Conservation (phyloP, 495 filamentous ascomycete genomes). For the Tricharina praecox region DNA sequence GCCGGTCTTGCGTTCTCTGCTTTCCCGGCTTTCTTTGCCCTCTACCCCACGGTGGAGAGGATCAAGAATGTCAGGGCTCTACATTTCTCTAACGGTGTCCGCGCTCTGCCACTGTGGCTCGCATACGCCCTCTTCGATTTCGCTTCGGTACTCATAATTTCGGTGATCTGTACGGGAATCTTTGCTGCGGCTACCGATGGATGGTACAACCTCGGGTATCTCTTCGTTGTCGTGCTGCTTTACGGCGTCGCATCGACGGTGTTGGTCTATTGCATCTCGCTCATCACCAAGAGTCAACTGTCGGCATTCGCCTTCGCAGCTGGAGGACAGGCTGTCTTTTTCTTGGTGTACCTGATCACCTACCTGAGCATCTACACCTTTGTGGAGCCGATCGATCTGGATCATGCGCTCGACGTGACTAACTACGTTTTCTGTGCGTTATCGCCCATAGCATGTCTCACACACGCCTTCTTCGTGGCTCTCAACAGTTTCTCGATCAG, state of each 20-base stretch:
- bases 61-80: constrained; percentile 59
- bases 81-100: constrained; percentile 73
- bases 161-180: constrained; percentile 43
- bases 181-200: constrained; percentile 39
- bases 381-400: constrained; percentile 41
- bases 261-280: constrained; percentile 54
- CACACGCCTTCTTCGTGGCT: constrained; percentile 51
- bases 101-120: constrained; percentile 54
- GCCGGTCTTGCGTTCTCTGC: constrained; percentile 56
- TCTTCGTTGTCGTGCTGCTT: constrained; percentile 58
- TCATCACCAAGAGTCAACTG: constrained; percentile 51
- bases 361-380: constrained; percentile 55
- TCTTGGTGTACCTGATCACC: constrained; percentile 61
- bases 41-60: constrained; percentile 71
- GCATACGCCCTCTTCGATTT: constrained; percentile 71
- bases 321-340: constrained; percentile 52
- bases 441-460: constrained; percentile 50
- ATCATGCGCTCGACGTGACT: constrained; percentile 40
- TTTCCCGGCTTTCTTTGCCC: constrained; percentile 67
- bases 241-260: constrained; percentile 58
- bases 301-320: constrained; percentile 60
- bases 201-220: constrained; percentile 55
- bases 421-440: constrained; percentile 53
- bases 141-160: constrained; percentile 42
- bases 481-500: constrained; percentile 62